phyloP scores from a whole-genome alignment of 73 alveolate genomes.

The Breviolum minutum region DNA sequence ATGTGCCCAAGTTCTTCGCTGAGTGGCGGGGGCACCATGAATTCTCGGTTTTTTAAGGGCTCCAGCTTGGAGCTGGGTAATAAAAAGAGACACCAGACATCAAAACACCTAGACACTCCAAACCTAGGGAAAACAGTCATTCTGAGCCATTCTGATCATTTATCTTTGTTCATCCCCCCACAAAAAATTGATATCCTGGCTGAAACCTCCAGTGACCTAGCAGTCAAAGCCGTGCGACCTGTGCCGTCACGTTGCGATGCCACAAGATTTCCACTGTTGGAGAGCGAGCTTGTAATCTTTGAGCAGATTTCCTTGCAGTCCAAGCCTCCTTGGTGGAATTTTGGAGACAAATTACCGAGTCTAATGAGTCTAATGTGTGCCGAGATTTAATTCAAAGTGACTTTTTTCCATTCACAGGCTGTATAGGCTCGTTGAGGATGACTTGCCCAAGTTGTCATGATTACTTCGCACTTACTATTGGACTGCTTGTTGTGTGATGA shows the following conservation, averaged over 20 bases:
- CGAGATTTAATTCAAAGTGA: not conserved
- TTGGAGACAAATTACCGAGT: not conserved
- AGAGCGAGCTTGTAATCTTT: not conserved
- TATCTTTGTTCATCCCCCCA: too few relatives aligned
- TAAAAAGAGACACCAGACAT: too few relatives aligned
- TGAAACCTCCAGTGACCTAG: too few relatives aligned
- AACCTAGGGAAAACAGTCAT: too few relatives aligned
- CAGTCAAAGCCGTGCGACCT: not conserved
- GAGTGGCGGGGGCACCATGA: not conserved
- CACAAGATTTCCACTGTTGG: not conserved
- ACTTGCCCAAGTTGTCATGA: too few relatives aligned
- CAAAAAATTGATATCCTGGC: not conserved
- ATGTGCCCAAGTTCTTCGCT: not conserved
- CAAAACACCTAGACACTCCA: too few relatives aligned
- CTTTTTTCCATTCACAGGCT: not conserved
- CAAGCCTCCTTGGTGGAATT: not conserved
- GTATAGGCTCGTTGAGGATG: not conserved
- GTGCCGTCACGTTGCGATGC: conserved; percentile 1
- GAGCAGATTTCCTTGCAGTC: not conserved
- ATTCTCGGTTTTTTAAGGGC: too few relatives aligned
- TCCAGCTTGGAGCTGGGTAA: too few relatives aligned
- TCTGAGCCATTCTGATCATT: too few relatives aligned
- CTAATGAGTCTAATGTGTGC: not conserved
- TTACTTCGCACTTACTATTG: too few relatives aligned
- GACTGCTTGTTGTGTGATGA: not conserved